Evolutionary conservation across 805 yeast species (phyloP), one percentile per base, ranked within the genome.

Genomic region (Kuraishia ogatae): DNA sequence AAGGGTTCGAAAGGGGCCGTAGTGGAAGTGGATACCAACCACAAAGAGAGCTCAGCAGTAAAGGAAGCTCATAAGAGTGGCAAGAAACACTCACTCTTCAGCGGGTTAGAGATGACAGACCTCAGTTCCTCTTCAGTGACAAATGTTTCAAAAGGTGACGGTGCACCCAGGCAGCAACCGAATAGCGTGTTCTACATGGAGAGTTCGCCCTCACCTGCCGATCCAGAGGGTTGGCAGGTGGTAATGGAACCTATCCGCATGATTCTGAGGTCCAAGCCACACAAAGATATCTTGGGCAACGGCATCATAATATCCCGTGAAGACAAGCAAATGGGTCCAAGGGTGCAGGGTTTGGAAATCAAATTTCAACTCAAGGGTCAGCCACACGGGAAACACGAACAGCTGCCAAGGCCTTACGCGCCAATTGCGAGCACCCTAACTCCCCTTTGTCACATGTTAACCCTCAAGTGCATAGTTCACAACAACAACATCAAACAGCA

Each of bases 131-230:
- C 20, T 60, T 2, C 61, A 58, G 48, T 55, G 54, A 51, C 58
- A 59, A 23, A 47, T 28, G 28, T 3, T 15, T 7, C 48, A 57
- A 23, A 39, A 15, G 28, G n/a, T 15, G n/a, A 11, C n/a, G n/a
- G n/a, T n/a, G n/a, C 43, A 10, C 50, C 22, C n/a, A 46, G 20
- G 13, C 35, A 48, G 26, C 21, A 52, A n/a, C n/a, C n/a, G 11
- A 61, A 60, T 17, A 59, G 58, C 50, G 66, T 68, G 70, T 68
- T 68, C 54, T 68, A 57, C 59, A 63, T 68, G 29, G 68, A 66
- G 50, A 64, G 65, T 51, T 66, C 71, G 2, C 68, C 70, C 6
- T 66, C 70, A 3, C 66, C 69, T 6, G 68, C 60, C 21, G 59
- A 56, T 29, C 46, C 54, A 43, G 59, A 58, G 15, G 5, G 49